Conservation (phyloP, 2,329 filamentous ascomycete genomes). For the Colletotrichum tropicicola region DNA sequence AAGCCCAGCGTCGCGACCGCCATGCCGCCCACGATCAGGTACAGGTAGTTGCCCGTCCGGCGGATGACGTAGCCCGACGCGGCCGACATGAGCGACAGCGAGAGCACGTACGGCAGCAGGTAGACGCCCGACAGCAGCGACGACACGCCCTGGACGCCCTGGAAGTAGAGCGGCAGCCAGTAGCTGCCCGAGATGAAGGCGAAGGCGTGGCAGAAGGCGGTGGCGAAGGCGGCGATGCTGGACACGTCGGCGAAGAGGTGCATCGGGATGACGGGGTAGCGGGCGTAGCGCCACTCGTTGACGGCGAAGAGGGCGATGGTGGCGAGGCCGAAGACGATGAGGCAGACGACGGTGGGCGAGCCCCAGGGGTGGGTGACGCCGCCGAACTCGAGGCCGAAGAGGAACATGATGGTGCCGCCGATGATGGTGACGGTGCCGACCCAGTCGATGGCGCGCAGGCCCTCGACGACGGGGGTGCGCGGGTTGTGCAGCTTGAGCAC, state of each 20-base stretch:
- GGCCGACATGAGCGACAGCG: slow-evolving; percentile 54
- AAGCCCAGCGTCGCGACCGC: slow-evolving; percentile 66
- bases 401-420: slow-evolving; percentile 72
- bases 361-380: slow-evolving; percentile 70
- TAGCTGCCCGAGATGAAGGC: slow-evolving; percentile 74
- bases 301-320: slow-evolving; percentile 62
- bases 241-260: slow-evolving; percentile 65
- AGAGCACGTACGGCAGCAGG: slow-evolving; percentile 67
- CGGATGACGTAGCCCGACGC: slow-evolving; percentile 52
- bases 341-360: slow-evolving; percentile 68
- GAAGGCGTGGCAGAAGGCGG: slow-evolving; percentile 57
- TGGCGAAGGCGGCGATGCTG: slow-evolving; percentile 63
- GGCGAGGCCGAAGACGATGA: slow-evolving; percentile 67
- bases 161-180: slow-evolving; percentile 79
- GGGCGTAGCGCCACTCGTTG: slow-evolving; percentile 70
- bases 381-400: slow-evolving; percentile 76
- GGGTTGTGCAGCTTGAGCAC: slow-evolving; percentile 75
- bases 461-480: slow-evolving; percentile 67
- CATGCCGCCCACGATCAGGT: slow-evolving; percentile 62
- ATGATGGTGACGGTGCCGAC: slow-evolving; percentile 69
- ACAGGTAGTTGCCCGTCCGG: slow-evolving; percentile 65
- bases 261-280: slow-evolving; percentile 75
- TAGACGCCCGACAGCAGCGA: slow-evolving; percentile 70
- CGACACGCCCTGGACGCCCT: slow-evolving; percentile 69
- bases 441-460: slow-evolving; percentile 70